Conservation (phyloP, 768 basidiomycete genomes). For the Phanerodontia chrysosporium region DNA sequence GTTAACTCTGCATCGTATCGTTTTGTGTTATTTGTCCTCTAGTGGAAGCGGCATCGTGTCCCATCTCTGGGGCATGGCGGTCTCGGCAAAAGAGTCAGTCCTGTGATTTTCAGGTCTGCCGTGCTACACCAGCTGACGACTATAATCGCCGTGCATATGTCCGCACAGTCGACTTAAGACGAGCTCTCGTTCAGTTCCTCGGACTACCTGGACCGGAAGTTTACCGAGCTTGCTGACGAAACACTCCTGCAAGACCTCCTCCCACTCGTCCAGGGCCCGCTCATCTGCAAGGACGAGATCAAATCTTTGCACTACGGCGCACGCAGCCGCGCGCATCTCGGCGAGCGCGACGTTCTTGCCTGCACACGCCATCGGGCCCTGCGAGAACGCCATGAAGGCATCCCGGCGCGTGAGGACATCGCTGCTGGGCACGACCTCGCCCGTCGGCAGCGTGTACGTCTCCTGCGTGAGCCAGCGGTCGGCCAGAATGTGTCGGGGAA, state of each 20-base stretch:
- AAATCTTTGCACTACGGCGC: constrained; percentile 28
- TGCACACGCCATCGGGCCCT: constrained; percentile 46
- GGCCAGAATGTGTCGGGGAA: constrained; percentile 33
- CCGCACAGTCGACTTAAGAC: too few species aligned
- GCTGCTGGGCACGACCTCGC: background rate
- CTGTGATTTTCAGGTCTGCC: too few species aligned
- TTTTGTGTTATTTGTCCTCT: too few species aligned
- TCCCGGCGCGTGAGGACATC: constrained; percentile 14
- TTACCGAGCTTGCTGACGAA: constrained; percentile 32
- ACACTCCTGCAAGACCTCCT: constrained; percentile 32
- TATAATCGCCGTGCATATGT: too few species aligned
- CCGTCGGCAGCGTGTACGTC: background rate
- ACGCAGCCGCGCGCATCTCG: constrained; percentile 27
- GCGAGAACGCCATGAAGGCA: constrained; percentile 38
- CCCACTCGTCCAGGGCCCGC: constrained; percentile 28
- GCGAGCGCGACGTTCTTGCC: constrained; percentile 38
- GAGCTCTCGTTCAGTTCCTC: background rate
- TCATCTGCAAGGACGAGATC: constrained; percentile 24
- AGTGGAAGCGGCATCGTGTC: too few species aligned
- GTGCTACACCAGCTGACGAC: too few species aligned
- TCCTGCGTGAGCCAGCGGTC: constrained; percentile 32
- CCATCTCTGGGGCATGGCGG: too few species aligned
- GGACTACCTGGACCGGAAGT: background rate
- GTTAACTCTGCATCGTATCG: too few species aligned
- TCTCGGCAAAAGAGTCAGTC: too few species aligned